These are phyloP conservation scores for Penicillium paxilli DNA, from an alignment of 495 filamentous ascomycete species.

Conservation along the genomic window DNA sequence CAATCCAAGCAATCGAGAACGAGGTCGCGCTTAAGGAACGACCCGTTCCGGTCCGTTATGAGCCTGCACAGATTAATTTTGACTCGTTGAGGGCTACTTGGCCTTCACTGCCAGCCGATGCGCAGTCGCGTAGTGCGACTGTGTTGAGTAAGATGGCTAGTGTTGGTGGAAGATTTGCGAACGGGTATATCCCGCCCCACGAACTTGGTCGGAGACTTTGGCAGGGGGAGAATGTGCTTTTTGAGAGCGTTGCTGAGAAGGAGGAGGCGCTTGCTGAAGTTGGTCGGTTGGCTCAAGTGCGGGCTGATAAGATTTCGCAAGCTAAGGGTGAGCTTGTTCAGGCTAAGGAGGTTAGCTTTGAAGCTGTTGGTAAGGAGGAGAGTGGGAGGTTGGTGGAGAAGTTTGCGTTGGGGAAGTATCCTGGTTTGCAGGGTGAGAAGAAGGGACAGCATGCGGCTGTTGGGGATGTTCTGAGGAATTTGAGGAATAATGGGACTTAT, in stretches of 20 bases:
- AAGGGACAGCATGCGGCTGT: constrained; percentile 31
- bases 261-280: constrained; percentile 35
- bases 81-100: constrained; percentile 39
- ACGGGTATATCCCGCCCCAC: constrained; percentile 40
- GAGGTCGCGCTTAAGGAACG: constrained; percentile 32
- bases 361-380: constrained; percentile 55
- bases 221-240: constrained; percentile 42
- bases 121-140: constrained; percentile 27
- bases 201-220: constrained; percentile 43
- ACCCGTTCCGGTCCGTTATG: constrained; percentile 35
- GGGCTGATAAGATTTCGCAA: constrained; percentile 44
- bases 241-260: constrained; percentile 41
- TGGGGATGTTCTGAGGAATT: constrained; percentile 36
- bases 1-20: constrained; percentile 33
- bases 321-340: constrained; percentile 40
- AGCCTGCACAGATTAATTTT: constrained; percentile 29
- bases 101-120: constrained; percentile 41
- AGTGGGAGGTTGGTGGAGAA: constrained; percentile 65
- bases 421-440: constrained; percentile 8
- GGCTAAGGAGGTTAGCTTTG: constrained; percentile 34
- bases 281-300: constrained; percentile 35
- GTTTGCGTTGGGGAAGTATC: constrained; percentile 61
- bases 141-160: constrained; percentile 39
- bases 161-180: constrained; percentile 35
- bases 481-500: constrained; percentile 48